Percentiles rank a stretch among this genome's conserved stretches.
Conservation (phyloP, 1,284 basidiomycete genomes). For the Peniophora sp. region DNA sequence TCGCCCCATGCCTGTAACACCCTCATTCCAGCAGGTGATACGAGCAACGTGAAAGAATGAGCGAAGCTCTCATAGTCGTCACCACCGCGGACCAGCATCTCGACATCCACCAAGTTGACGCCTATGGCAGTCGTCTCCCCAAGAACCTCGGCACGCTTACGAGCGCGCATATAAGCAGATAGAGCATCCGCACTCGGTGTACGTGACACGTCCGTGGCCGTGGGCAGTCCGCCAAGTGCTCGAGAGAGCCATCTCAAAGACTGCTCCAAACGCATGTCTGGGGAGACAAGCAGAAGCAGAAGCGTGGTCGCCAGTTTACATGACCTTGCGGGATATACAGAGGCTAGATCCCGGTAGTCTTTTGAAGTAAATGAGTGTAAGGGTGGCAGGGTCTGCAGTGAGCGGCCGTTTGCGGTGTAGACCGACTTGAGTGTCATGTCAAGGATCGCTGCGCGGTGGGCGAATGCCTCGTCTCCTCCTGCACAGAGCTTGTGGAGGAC, state of each 20-base stretch:
- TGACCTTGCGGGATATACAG: background rate
- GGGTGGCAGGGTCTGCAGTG: background rate
- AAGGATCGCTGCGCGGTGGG: background rate
- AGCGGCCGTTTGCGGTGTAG: background rate
- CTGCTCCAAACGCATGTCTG: background rate
- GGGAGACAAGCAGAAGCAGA: background rate
- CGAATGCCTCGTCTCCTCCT: background rate
- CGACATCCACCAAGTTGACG: background rate
- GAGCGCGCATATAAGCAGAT: background rate
- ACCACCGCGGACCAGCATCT: background rate
- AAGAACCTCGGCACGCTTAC: background rate
- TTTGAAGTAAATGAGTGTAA: background rate
- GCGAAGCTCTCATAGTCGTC: background rate
- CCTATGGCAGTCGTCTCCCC: background rate
- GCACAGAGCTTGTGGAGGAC: background rate
- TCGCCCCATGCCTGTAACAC: background rate
- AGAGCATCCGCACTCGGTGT: background rate
- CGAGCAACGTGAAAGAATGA: background rate
- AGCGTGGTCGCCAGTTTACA: background rate
- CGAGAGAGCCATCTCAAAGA: background rate
- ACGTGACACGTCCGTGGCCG: background rate
- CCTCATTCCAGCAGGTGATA: background rate
- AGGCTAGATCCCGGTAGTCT: background rate
- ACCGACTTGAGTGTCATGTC: background rate
- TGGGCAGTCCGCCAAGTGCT: background rate